Conservation (phyloP, 2,329 filamentous ascomycete genomes). For the Neurospora crassa region DNA sequence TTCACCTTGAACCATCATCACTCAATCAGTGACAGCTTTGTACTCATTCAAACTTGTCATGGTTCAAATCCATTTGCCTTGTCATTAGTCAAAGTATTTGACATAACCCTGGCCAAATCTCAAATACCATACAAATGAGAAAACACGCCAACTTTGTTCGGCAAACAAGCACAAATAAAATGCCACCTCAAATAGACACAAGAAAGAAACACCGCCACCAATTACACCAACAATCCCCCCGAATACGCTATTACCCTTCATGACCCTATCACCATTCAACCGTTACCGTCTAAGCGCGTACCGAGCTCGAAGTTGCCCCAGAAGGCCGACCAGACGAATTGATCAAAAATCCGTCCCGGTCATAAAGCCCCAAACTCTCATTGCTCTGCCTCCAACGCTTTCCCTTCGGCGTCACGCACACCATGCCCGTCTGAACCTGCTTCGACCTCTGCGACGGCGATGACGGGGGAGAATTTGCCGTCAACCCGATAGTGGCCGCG, state of each 20-base stretch:
- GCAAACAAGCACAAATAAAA: not conserved
- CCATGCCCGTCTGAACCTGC: not conserved
- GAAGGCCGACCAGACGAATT: constrained; percentile 27
- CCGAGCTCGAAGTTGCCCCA: constrained; percentile 4
- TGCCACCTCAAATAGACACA: not conserved
- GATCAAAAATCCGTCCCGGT: constrained; percentile 36
- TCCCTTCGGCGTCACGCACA: not conserved
- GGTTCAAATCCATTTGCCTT: not conserved
- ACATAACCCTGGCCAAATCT: not conserved
- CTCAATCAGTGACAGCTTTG: not conserved
- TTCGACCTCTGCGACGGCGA: not conserved
- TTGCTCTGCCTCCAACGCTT: constrained; percentile 17
- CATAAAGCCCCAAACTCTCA: constrained; percentile 34
- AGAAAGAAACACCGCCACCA: not conserved
- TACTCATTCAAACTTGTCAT: not conserved
- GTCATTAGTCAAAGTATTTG: not conserved
- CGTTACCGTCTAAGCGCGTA: not conserved
- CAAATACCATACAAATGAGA: not conserved
- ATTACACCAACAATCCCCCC: not conserved
- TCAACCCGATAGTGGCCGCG: not conserved
- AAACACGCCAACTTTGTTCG: not conserved
- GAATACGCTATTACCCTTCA: not conserved
- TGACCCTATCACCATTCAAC: not conserved
- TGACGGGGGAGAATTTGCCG: not conserved
- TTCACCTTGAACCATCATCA: not conserved